Evolutionary conservation across 2,329 filamentous ascomycete species (phyloP), one percentile per base, ranked within the genome.

Genomic region (Acrocalymma vagum): DNA sequence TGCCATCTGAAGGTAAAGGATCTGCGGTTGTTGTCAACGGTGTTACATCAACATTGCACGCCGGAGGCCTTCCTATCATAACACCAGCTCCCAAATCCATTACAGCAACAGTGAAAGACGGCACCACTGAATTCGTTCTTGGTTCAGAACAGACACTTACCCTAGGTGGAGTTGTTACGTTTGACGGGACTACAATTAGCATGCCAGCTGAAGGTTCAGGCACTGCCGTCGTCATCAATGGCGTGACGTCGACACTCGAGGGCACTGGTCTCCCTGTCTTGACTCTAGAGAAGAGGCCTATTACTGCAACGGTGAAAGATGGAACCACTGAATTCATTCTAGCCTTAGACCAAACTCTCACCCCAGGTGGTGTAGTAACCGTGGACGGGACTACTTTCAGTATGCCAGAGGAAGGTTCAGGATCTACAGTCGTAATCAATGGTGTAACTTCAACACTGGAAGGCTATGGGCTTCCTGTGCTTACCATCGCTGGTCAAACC

Each of bases 161-260:
- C 8, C 51, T 44, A 10, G 59, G 59, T 7, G 53, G 55, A 14
- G 42, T 42, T 7, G 16, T 60, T 10, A 45, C 34, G 1, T 14
- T 61, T 8, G 29, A 37, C 15, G 59, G 59, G 7, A 62, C 50
- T 10, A 61, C 57, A 7, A 52, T 48, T 29, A 55, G 48, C 32
- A 48, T 67, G 24, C 60, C 58, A 0, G 24, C 32, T 7, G 36
- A 38, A 13, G 58, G 45, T 3, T 38, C 45, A 2, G 60, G 51
- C 16, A 55, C 53, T n/a, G 54, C 47, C 0, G 32, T 62, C 11
- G 37, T 68, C 6, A 31, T 67, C 32, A 63, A 67, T 35, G 63
- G 63, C 20, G 46, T 44, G 8, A 60, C 60, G 3, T 56, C 53
- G 6, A 56, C 53, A 4, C n/a, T n/a, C n/a, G n/a, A n/a, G n/a